phyloP scores from a whole-genome alignment of 2,329 filamentous ascomycete species.

The Periconia macrospinosa region DNA sequence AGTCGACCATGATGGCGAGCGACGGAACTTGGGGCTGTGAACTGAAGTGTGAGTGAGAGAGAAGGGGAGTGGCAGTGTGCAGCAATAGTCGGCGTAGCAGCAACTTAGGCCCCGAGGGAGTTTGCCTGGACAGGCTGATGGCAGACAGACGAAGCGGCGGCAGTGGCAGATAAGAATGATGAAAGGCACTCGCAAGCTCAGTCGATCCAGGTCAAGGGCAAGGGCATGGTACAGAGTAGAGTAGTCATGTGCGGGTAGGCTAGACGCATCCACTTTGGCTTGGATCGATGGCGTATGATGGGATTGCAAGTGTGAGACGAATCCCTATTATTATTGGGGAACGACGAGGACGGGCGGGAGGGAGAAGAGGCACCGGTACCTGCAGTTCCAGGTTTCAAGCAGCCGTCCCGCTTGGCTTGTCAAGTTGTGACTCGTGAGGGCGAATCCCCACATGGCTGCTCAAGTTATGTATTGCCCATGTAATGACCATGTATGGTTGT shows the following conservation, averaged over 20 bases:
- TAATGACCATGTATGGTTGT: too few relatives aligned
- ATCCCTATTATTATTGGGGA: slow-evolving; percentile 22
- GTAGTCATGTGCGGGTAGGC: slow-evolving; percentile 36
- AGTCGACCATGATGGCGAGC: slow-evolving; percentile 30
- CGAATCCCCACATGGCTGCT: too few relatives aligned
- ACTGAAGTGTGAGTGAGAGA: slow-evolving; percentile 9
- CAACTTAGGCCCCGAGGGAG: not conserved
- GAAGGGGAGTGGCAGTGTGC: not conserved
- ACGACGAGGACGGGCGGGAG: too few relatives aligned
- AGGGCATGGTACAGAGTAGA: slow-evolving; percentile 25
- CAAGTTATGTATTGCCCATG: too few relatives aligned
- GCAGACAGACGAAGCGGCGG: slow-evolving; percentile 12
- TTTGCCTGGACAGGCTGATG: slow-evolving; percentile 12
- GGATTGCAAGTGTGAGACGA: slow-evolving; percentile 23
- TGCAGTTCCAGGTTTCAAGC: slow-evolving; percentile 22
- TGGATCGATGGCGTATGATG: slow-evolving; percentile 32
- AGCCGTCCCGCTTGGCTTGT: not conserved
- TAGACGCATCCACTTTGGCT: slow-evolving; percentile 31
- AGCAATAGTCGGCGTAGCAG: not conserved
- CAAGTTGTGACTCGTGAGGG: too few relatives aligned
- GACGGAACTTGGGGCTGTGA: slow-evolving; percentile 16
- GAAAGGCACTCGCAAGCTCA: slow-evolving; percentile 19
- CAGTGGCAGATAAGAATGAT: slow-evolving; percentile 17
- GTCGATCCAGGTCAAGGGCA: slow-evolving; percentile 31
- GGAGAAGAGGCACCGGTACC: slow-evolving; percentile 28